phyloP scores from a whole-genome alignment of 2,329 filamentous ascomycete species.

The Xylaria digitata region DNA sequence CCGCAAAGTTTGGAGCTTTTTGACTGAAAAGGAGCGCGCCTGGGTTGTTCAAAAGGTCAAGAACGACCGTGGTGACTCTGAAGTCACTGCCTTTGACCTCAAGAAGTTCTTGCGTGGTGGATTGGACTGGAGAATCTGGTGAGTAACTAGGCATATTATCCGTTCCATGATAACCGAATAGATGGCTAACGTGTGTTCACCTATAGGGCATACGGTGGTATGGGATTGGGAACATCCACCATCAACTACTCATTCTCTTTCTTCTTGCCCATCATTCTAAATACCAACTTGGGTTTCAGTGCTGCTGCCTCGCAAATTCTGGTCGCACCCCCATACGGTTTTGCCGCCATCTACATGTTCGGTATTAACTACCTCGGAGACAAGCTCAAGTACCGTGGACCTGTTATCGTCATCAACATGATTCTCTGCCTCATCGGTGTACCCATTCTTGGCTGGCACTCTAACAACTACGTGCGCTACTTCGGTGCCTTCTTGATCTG shows the following conservation, averaged over 20 bases:
- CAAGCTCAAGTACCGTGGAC: constrained; percentile 72
- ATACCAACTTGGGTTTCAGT: constrained; percentile 70
- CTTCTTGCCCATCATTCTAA: constrained; percentile 83
- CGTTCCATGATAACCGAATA: background rate
- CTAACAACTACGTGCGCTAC: constrained; percentile 69
- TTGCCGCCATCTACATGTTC: constrained; percentile 73
- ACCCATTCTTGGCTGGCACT: constrained; percentile 76
- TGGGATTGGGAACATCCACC: constrained; percentile 75
- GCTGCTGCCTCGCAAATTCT: constrained; percentile 75
- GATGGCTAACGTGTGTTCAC: constrained; percentile 59
- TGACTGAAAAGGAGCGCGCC: constrained; percentile 53
- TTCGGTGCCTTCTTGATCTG: constrained; percentile 81
- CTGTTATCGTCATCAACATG: constrained; percentile 74
- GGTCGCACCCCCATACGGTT: constrained; percentile 74
- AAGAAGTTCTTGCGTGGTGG: constrained; percentile 52
- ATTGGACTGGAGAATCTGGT: constrained; percentile 59
- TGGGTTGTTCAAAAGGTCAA: constrained; percentile 56
- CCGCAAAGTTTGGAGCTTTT: constrained; percentile 54
- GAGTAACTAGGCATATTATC: constrained; percentile 19
- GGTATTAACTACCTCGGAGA: constrained; percentile 72
- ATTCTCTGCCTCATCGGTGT: constrained; percentile 75
- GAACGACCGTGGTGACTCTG: constrained; percentile 59
- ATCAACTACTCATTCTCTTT: constrained; percentile 81
- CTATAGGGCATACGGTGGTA: constrained; percentile 68
- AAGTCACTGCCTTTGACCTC: constrained; percentile 59